Conservation (phyloP, 1,139 yeast genomes). For the Diutina rugosa region DNA sequence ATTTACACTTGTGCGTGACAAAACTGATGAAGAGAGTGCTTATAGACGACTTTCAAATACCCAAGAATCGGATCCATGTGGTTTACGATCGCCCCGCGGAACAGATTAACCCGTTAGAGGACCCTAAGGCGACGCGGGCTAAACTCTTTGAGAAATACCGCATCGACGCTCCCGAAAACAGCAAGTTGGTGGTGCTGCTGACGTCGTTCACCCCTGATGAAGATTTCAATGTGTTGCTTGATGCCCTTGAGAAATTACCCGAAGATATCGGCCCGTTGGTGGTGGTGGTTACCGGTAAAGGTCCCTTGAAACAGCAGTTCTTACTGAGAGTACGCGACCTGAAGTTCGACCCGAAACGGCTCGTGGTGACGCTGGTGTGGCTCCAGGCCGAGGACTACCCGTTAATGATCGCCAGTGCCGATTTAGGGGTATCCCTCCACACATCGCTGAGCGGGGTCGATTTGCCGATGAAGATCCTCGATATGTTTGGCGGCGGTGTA, state of each 20-base stretch:
- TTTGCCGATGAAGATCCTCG: constrained; percentile 94
- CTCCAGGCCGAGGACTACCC: constrained; percentile 74
- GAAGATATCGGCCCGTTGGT: constrained; percentile 34
- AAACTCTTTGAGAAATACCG: constrained; percentile 19
- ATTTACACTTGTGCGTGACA: constrained; percentile 73
- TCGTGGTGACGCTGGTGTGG: constrained; percentile 62
- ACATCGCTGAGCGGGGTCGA: constrained; percentile 88
- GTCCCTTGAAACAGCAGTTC: constrained; percentile 56
- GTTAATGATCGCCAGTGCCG: constrained; percentile 58
- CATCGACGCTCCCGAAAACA: constrained; percentile 18
- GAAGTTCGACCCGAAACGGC: constrained; percentile 25
- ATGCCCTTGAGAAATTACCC: constrained; percentile 45
- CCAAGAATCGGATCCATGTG: constrained; percentile 21
- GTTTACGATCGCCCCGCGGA: constrained; percentile 68
- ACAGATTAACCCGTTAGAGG: constrained; percentile 42
- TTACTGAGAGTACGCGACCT: constrained; percentile 30
- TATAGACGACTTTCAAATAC: constrained; percentile 37
- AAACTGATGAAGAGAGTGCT: constrained; percentile 56
- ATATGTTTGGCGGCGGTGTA: constrained; percentile 90
- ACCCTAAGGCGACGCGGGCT: constrained; percentile 7
- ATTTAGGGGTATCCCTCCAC: constrained; percentile 82
- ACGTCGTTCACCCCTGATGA: constrained; percentile 97
- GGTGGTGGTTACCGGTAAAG: constrained; percentile 85
- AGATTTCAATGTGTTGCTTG: constrained; percentile 58
- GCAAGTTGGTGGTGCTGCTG: constrained; percentile 63